phyloP scores from a whole-genome alignment of 306 rosid species.

The Citrullus amarus region DNA sequence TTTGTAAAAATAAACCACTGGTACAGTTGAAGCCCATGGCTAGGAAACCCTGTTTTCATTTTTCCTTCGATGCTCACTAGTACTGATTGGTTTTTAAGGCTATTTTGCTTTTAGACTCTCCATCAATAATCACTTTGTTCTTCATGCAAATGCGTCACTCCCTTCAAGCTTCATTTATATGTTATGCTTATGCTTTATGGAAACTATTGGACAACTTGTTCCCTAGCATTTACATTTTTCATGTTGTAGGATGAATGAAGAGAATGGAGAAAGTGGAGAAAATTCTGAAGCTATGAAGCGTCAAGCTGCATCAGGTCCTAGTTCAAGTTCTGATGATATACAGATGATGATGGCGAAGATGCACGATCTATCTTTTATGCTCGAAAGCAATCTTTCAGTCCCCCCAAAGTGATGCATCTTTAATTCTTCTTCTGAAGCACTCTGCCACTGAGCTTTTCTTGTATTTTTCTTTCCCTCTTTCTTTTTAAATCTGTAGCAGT shows the following conservation, averaged over 20 bases:
- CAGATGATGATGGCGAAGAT: conserved; percentile 58
- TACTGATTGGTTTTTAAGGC: background rate
- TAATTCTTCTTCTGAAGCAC: background rate
- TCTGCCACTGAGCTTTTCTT: background rate
- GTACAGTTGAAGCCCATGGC: background rate
- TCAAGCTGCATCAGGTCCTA: conserved; percentile 22
- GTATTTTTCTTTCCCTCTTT: background rate
- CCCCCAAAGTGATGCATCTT: conserved; percentile 44
- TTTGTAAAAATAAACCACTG: background rate
- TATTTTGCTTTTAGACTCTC: background rate
- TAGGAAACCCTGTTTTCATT: background rate
- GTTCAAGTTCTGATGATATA: conserved; percentile 34
- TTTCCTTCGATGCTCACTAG: background rate
- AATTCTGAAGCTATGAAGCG: conserved; percentile 4
- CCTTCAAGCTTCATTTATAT: background rate
- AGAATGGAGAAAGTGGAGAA: conserved; percentile 16
- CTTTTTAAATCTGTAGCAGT: background rate
- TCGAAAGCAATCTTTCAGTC: conserved; percentile 49
- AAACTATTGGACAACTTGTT: background rate
- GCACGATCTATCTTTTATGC: conserved; percentile 92
- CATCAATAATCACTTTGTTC: background rate
- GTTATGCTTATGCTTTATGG: background rate
- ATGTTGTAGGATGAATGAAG: conserved; percentile 5
- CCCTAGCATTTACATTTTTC: background rate
- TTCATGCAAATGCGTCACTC: background rate